Conservation (phyloP, 164 flowering plant species). For the Litsea cubeba region DNA sequence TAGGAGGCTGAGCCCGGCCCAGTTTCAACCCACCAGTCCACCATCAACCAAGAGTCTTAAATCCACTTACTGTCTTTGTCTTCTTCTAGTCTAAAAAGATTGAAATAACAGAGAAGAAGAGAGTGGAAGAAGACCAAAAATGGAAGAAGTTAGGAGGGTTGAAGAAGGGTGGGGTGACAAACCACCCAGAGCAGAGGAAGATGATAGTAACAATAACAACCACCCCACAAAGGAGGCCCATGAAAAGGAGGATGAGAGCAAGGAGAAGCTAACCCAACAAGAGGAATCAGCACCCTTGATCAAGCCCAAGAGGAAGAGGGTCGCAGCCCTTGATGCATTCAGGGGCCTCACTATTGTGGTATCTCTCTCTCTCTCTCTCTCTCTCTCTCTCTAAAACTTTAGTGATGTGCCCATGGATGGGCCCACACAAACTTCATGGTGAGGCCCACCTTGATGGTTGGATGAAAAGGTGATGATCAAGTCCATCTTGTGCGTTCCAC, state of each 20-base stretch:
- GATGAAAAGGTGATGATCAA: background rate
- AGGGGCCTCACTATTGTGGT: conserved; percentile 80
- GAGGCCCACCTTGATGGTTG: background rate
- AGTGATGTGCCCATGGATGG: background rate
- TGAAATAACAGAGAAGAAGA: background rate
- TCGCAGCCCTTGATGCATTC: conserved; percentile 74
- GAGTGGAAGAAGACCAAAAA: background rate
- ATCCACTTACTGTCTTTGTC: background rate
- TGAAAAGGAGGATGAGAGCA: conserved; percentile 7
- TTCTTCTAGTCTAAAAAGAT: background rate
- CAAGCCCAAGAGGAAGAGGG: conserved; percentile 48
- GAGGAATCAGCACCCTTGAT: conserved; percentile 10
- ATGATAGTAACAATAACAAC: background rate
- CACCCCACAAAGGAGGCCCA: background rate
- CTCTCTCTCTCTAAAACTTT: background rate
- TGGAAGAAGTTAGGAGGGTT: conserved; percentile 25
- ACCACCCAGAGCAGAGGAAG: conserved; percentile 5
- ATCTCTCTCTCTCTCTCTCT: background rate
- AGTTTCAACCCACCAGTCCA: background rate
- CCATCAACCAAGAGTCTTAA: too few relatives aligned
- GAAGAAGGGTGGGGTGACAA: conserved; percentile 34
- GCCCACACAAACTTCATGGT: background rate
- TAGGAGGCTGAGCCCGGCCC: background rate
- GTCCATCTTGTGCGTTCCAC: background rate
- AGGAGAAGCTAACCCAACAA: conserved; percentile 6